These are phyloP conservation scores for Phytophthora parvispora DNA, from an alignment of 352 stramenopile species.

Conservation along the genomic window DNA sequence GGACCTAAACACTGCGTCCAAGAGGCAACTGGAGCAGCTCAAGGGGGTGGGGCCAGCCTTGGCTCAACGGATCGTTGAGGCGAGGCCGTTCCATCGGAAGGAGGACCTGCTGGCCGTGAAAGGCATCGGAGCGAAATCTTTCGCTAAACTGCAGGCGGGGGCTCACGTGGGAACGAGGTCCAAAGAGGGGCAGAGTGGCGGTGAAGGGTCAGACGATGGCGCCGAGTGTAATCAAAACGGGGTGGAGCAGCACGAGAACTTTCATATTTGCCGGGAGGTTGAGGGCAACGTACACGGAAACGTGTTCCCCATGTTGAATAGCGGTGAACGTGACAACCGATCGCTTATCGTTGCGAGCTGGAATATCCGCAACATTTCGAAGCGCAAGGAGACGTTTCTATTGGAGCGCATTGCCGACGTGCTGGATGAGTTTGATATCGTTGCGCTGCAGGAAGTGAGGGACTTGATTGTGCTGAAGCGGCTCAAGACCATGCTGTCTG, in stretches of 20 bases:
- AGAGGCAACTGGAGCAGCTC: constrained; percentile 46
- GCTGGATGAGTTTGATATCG: constrained; percentile 71
- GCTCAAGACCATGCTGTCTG: constrained; percentile 63
- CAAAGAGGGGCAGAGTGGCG: neutral
- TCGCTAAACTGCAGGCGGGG: constrained; percentile 46
- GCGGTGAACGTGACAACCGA: neutral
- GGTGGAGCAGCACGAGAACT: constrained; percentile 11
- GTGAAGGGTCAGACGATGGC: neutral
- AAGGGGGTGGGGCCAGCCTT: constrained; percentile 49
- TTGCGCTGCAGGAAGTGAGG: constrained; percentile 75
- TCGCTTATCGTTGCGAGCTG: constrained; percentile 68
- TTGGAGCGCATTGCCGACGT: constrained; percentile 60
- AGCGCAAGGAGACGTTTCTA: constrained; percentile 42
- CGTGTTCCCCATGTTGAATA: constrained; percentile 29
- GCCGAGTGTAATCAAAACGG: neutral
- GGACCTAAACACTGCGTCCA: constrained; percentile 59
- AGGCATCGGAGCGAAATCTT: constrained; percentile 52
- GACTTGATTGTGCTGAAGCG: constrained; percentile 70
- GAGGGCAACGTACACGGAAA: constrained; percentile 45
- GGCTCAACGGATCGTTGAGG: constrained; percentile 54
- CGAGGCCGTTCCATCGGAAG: constrained; percentile 55
- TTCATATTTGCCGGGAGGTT: constrained; percentile 44
- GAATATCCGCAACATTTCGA: constrained; percentile 84
- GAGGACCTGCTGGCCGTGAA: constrained; percentile 64
- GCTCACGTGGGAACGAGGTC: constrained; percentile 25